A percentile compares a stretch with the other conserved stretches of the same genome.
Conservation (phyloP, 257 asterid species). For the Nicotiana noctiflora region DNA sequence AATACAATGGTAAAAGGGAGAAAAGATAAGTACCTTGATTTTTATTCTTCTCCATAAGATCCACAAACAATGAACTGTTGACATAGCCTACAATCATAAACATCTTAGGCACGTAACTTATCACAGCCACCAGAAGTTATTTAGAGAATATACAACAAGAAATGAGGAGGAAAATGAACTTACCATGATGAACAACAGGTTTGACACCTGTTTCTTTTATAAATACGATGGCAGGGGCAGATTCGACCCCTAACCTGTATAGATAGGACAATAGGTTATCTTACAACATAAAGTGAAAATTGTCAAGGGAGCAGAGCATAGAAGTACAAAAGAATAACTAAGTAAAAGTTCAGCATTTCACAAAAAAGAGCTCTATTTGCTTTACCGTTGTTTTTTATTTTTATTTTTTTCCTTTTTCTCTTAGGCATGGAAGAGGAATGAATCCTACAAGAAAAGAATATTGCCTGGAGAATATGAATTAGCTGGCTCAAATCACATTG, state of each 20-base stretch:
- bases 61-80: conserved; percentile 66
- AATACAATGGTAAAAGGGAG: conserved; percentile 6
- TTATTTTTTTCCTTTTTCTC: background rate
- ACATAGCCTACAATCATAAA: conserved; percentile 53
- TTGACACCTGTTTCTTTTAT: conserved; percentile 86
- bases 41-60: conserved; percentile 88
- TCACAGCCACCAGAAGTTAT: background rate
- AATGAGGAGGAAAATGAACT: conserved; percentile 17
- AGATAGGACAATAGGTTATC: conserved; percentile 11
- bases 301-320: background rate
- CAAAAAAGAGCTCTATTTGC: background rate
- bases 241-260: conserved; percentile 82
- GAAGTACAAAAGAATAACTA: background rate
- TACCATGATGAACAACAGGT: conserved; percentile 80
- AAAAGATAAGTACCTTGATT: conserved; percentile 45
- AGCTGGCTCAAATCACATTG: background rate
- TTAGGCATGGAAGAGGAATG: background rate
- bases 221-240: conserved; percentile 87
- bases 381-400: background rate
- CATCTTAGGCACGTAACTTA: conserved; percentile 12
- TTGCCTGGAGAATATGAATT: background rate
- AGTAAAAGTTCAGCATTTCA: background rate
- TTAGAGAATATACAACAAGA: background rate
- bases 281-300: background rate
- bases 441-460: background rate